Conservation (phyloP, 2,329 filamentous ascomycete species). For the Penicillium sclerotigenum region DNA sequence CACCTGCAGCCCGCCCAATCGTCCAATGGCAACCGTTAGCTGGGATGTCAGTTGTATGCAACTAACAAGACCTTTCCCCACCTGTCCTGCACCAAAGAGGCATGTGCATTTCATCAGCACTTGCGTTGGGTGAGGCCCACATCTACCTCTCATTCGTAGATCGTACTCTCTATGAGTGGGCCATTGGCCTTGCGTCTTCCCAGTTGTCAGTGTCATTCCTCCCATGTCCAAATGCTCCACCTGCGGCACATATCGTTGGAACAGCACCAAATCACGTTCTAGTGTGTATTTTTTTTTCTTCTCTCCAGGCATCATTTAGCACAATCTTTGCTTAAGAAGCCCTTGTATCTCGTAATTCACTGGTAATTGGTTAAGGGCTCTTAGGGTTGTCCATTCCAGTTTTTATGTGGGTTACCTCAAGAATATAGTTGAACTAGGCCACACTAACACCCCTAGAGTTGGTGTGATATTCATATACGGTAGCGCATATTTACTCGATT, state of each 20-base stretch:
- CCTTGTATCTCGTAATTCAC: background rate
- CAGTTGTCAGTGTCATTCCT: constrained; percentile 20
- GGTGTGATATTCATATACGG: background rate
- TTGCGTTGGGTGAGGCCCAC: constrained; percentile 7
- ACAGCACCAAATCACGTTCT: background rate
- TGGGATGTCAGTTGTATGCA: constrained; percentile 28
- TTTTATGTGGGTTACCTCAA: background rate
- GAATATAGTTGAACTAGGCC: background rate
- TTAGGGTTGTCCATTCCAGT: background rate
- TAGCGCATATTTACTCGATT: background rate
- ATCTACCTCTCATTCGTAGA: constrained; percentile 14
- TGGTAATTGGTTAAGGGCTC: background rate
- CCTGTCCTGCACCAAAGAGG: constrained; percentile 9
- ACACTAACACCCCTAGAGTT: background rate
- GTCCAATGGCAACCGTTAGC: constrained; percentile 27
- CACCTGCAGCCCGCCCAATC: constrained; percentile 20
- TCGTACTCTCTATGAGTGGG: constrained; percentile 13
- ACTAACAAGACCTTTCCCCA: constrained; percentile 25
- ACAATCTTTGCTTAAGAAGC: background rate
- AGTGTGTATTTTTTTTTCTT: background rate
- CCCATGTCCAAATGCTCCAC: constrained; percentile 5
- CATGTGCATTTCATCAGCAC: constrained; percentile 17
- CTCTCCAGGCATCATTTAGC: background rate
- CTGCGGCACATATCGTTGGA: constrained; percentile 10
- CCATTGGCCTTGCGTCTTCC: constrained; percentile 26